A percentile compares a stretch with the other conserved stretches of the same genome.
Evolutionary conservation across 345 rosid genomes (phyloP).

Genomic region (Pugionium cornutum): DNA sequence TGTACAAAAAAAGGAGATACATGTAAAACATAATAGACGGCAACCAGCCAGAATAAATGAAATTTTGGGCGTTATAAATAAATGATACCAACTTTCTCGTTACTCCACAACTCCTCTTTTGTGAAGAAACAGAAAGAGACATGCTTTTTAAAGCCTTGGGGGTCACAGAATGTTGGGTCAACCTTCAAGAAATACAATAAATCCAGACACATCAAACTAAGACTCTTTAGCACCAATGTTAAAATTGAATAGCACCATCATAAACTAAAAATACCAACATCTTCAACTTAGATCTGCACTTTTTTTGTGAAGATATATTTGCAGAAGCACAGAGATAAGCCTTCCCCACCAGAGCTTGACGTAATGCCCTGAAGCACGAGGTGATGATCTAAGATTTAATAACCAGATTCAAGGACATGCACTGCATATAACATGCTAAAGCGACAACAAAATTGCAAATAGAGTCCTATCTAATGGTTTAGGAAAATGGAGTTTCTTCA

Average conservation of each 20-base stretch:
- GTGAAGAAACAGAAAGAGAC: slow-evolving; percentile 38
- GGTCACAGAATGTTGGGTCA: slow-evolving; percentile 43
- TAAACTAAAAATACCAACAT: slow-evolving; percentile 48
- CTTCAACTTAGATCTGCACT: slow-evolving; percentile 44
- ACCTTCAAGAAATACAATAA: slow-evolving; percentile 46
- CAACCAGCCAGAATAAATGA: slow-evolving; percentile 28
- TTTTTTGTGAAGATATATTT: slow-evolving; percentile 44
- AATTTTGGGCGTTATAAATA: slow-evolving; percentile 23
- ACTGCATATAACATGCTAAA: slow-evolving; percentile 4
- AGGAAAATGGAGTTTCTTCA: slow-evolving; percentile 6
- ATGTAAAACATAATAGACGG: slow-evolving; percentile 24
- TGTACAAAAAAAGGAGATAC: slow-evolving; percentile 34
- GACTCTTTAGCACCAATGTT: slow-evolving; percentile 23
- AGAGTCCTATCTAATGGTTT: slow-evolving; percentile 15
- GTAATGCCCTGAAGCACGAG: slow-evolving; percentile 49
- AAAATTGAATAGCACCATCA: slow-evolving; percentile 23
- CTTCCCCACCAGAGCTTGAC: slow-evolving; percentile 44
- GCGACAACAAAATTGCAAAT: slow-evolving; percentile 20
- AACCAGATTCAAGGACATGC: slow-evolving; percentile 12
- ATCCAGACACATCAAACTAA: slow-evolving; percentile 30
- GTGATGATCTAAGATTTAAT: slow-evolving; percentile 19
- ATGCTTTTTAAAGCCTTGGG: slow-evolving; percentile 42
- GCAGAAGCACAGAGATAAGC: slow-evolving; percentile 40
- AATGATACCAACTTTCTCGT: slow-evolving; percentile 47
- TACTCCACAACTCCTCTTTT: slow-evolving; percentile 43